Evolutionary conservation across 306 rosid species (phyloP).

Genomic region (Begonia peltatifolia): DNA sequence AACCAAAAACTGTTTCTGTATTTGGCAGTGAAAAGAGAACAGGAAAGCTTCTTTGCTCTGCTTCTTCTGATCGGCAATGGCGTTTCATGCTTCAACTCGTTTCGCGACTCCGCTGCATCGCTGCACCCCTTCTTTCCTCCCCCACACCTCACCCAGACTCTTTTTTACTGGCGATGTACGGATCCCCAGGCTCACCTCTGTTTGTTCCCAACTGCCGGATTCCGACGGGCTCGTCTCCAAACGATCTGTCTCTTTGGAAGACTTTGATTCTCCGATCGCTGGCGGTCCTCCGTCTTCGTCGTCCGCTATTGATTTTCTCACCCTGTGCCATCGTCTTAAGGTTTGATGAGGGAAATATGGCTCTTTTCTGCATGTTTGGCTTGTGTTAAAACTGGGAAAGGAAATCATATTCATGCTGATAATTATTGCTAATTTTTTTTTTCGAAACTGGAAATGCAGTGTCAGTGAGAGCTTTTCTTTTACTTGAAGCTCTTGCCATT

Average conservation of each 20-base stretch:
- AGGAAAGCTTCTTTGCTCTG: no score
- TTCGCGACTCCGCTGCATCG: conserved; percentile 24
- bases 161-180: conserved; percentile 15
- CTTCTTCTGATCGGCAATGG: conserved; percentile 16
- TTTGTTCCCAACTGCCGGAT: conserved; percentile 31
- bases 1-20: no score
- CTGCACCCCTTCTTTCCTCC: conserved; percentile 13
- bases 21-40: no score
- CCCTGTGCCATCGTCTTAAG: conserved; percentile 76
- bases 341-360: conserved; percentile 13
- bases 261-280: conserved; percentile 20
- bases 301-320: conserved; percentile 69
- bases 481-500: no score
- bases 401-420: no score
- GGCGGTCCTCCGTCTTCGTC: conserved; percentile 26
- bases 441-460: no score
- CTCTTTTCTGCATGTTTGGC: conserved; percentile 5
- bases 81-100: conserved; percentile 29
- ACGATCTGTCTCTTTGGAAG: conserved; percentile 14
- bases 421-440: no score
- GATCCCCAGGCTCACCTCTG: conserved; percentile 24
- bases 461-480: no score
- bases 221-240: conserved; percentile 26
- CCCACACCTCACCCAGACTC: conserved; percentile 14
- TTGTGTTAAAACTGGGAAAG: conserved; percentile 2